These are phyloP conservation scores for Penicillium nordicum DNA, from an alignment of 2,329 filamentous ascomycete species.

Conservation along the genomic window DNA sequence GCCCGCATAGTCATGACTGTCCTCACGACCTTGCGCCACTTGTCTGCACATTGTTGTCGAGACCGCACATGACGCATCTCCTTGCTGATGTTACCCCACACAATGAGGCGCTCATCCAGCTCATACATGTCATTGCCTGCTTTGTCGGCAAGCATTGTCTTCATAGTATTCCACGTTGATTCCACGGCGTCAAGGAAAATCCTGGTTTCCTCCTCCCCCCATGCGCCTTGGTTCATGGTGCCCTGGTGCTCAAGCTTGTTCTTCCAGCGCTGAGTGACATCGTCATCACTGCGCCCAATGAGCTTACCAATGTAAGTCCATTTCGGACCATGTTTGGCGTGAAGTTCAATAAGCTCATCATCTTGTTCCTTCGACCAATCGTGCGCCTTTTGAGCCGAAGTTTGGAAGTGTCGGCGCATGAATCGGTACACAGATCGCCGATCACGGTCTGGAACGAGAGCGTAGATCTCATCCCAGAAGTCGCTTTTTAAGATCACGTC, in stretches of 20 bases:
- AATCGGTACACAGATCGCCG: slow-evolving; percentile 41
- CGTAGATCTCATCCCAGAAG: slow-evolving; percentile 38
- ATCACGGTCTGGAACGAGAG: slow-evolving; percentile 36
- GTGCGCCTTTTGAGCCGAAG: slow-evolving; percentile 35
- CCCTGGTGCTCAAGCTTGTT: slow-evolving; percentile 39
- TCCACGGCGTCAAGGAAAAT: slow-evolving; percentile 29
- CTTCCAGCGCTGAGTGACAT: slow-evolving; percentile 44
- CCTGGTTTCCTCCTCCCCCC: slow-evolving; percentile 35
- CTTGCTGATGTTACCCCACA: slow-evolving; percentile 34
- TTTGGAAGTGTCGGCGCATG: slow-evolving; percentile 44
- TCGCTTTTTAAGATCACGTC: slow-evolving; percentile 27
- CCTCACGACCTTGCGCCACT: slow-evolving; percentile 36
- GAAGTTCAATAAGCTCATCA: slow-evolving; percentile 36
- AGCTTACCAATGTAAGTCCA: slow-evolving; percentile 38
- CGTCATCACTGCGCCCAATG: slow-evolving; percentile 39
- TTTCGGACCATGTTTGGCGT: slow-evolving; percentile 33
- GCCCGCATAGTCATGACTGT: slow-evolving; percentile 21
- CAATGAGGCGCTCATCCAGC: slow-evolving; percentile 31
- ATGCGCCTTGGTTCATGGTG: slow-evolving; percentile 36
- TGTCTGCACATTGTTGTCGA: slow-evolving; percentile 41
- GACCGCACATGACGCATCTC: slow-evolving; percentile 30
- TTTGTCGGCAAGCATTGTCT: slow-evolving; percentile 6
- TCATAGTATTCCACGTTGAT: slow-evolving; percentile 20
- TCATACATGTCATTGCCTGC: slow-evolving; percentile 38
- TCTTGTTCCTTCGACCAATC: slow-evolving; percentile 43